phyloP scores from a whole-genome alignment of 1,284 basidiomycete genomes.

The Ganoderma lingzhi region DNA sequence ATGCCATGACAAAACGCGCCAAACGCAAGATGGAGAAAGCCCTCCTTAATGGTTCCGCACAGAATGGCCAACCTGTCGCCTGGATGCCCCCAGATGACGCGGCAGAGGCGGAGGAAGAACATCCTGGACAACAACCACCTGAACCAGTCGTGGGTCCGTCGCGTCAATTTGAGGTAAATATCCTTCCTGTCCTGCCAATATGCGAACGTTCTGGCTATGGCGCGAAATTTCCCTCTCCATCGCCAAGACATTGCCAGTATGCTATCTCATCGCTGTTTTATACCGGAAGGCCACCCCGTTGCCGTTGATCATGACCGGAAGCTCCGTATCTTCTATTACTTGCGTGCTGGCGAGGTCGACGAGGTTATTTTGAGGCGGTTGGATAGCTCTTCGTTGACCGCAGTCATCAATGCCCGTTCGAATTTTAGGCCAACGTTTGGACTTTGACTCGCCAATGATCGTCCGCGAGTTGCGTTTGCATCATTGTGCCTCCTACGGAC shows the following conservation, averaged over 20 bases:
- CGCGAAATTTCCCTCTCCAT: background rate
- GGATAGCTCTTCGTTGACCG: background rate
- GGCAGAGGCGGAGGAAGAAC: conserved; percentile 22
- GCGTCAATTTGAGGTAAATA: conserved; percentile 21
- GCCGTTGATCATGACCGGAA: background rate
- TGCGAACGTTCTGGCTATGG: background rate
- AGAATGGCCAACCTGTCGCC: conserved; percentile 38
- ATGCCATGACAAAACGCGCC: conserved; percentile 59
- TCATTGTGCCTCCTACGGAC: background rate
- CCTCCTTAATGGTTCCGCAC: conserved; percentile 40
- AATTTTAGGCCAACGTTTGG: background rate
- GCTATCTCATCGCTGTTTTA: background rate
- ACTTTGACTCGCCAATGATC: background rate
- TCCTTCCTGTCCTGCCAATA: background rate
- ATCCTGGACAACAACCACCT: conserved; percentile 11
- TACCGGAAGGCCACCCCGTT: background rate
- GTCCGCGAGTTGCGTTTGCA: background rate
- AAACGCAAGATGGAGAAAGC: conserved; percentile 61
- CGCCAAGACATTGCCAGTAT: background rate
- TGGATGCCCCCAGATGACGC: conserved; percentile 42
- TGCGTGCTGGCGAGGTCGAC: background rate
- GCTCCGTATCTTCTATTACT: background rate
- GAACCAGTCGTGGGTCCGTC: conserved; percentile 25
- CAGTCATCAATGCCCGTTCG: background rate
- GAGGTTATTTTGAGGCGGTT: background rate